Percentiles rank a stretch among this genome's conserved stretches.
Evolutionary conservation across 108 stramenopile species (phyloP).

Genomic region (Seminavis robusta): DNA sequence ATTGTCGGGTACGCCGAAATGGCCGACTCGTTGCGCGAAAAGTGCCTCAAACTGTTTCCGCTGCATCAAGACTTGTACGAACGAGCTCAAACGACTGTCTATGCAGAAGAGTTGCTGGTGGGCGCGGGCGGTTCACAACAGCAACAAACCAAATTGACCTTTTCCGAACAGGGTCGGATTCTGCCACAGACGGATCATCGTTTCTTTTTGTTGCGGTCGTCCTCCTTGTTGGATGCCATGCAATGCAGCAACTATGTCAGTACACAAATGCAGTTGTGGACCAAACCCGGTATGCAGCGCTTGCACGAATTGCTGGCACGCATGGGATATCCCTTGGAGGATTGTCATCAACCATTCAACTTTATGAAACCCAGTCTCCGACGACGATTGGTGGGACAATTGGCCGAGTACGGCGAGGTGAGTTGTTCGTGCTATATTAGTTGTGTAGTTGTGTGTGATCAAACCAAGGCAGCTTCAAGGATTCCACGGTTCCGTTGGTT

Average conservation of each 20-base stretch:
- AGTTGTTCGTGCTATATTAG: constrained; percentile 4
- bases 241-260: constrained; percentile 67
- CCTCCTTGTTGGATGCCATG: constrained; percentile 77
- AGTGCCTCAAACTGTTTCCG: constrained; percentile 60
- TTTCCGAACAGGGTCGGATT: constrained; percentile 76
- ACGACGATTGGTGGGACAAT: constrained; percentile 52
- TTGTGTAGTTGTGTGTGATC: too few species aligned
- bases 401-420: constrained; percentile 65
- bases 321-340: constrained; percentile 81
- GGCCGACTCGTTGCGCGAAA: constrained; percentile 43
- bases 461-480: too few species aligned
- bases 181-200: constrained; percentile 64
- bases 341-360: constrained; percentile 77
- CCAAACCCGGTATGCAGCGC: constrained; percentile 45
- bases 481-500: not conserved
- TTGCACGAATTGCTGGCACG: constrained; percentile 83
- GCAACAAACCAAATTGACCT: constrained; percentile 50
- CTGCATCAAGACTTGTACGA: constrained; percentile 62
- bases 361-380: constrained; percentile 73
- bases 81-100: constrained; percentile 53
- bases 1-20: constrained; percentile 54
- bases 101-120: constrained; percentile 61
- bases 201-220: constrained; percentile 78
- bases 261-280: constrained; percentile 68
- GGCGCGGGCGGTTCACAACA: not conserved